These are phyloP conservation scores for Capsicum pubescens DNA, from an alignment of 257 asterid genomes.

Conservation along the genomic window DNA sequence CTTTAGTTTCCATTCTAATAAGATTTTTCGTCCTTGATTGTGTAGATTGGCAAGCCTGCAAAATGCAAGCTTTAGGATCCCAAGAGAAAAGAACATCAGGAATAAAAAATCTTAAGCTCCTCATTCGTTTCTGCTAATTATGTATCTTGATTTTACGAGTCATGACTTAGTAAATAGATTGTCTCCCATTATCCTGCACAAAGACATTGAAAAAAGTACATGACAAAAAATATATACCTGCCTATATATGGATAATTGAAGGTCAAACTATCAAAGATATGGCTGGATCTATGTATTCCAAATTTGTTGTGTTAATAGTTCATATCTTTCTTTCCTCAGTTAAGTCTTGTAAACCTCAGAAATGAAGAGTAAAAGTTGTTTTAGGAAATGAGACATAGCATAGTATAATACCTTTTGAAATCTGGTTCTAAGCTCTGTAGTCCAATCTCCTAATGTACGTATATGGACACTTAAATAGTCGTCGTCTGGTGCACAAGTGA, in stretches of 20 bases:
- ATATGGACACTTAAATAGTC: conserved; percentile 79
- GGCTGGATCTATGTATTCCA: conserved; percentile 4
- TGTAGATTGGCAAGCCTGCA: conserved; percentile 61
- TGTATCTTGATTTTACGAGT: not conserved
- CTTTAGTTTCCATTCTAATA: conserved; percentile 74
- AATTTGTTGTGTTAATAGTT: not conserved
- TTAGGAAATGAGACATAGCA: not conserved
- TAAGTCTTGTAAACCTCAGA: not conserved
- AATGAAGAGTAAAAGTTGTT: conserved; percentile 21
- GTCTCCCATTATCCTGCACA: not conserved
- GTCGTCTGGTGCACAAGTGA: conserved; percentile 96
- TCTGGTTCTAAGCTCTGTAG: conserved; percentile 68
- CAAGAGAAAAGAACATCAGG: not conserved
- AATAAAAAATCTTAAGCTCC: not conserved
- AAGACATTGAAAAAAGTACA: not conserved
- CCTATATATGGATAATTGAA: not conserved
- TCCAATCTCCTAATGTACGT: conserved; percentile 92
- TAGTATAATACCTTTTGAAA: conserved; percentile 61
- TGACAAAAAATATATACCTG: not conserved
- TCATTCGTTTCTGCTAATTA: not conserved
- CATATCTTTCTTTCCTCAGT: not conserved
- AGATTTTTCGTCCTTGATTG: conserved; percentile 56
- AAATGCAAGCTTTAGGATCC: not conserved
- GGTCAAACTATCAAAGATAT: conserved; percentile 8
- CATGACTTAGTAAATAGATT: not conserved